Conservation (phyloP, 2,329 filamentous ascomycete genomes). For the Chrysoporthe deuterocubensis region DNA sequence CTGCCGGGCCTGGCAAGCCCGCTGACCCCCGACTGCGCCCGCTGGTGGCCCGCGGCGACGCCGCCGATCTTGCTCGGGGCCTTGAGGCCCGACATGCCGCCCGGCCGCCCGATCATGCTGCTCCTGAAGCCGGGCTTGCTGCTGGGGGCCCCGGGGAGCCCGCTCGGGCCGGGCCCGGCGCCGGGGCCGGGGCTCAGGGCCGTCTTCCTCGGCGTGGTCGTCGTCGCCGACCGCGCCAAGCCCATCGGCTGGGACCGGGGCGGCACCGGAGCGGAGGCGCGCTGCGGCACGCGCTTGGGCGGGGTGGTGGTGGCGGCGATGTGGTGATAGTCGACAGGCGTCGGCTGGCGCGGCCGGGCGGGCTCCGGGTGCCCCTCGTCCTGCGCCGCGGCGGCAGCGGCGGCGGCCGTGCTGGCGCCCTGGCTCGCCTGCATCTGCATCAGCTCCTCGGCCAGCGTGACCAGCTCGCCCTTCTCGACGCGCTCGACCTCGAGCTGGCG, state of each 20-base stretch:
- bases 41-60: conserved; percentile 43
- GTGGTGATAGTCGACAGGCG: conserved; percentile 3
- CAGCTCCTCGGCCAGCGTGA: conserved; percentile 83
- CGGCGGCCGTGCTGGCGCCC: conserved; percentile 35
- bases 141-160: conserved; percentile 32
- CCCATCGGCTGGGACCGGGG: conserved; percentile 20
- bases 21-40: conserved; percentile 48
- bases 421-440: conserved; percentile 66
- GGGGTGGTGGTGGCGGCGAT: conserved; percentile 5
- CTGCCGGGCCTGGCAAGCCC: conserved; percentile 56
- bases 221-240: conserved; percentile 21
- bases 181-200: conserved; percentile 20
- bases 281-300: conserved; percentile 25
- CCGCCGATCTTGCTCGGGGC: conserved; percentile 60
- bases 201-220: conserved; percentile 25
- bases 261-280: conserved; percentile 25
- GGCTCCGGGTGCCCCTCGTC: not conserved
- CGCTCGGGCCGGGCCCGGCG: conserved; percentile 20
- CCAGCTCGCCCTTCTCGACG: conserved; percentile 82
- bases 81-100: conserved; percentile 58
- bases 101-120: conserved; percentile 46
- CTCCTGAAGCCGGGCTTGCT: conserved; percentile 52
- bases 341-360: conserved; percentile 2
- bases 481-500: conserved; percentile 73
- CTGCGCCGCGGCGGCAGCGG: no score